phyloP scores from a whole-genome alignment of 805 yeast species.

The Dipodascopsis uninucleata region DNA sequence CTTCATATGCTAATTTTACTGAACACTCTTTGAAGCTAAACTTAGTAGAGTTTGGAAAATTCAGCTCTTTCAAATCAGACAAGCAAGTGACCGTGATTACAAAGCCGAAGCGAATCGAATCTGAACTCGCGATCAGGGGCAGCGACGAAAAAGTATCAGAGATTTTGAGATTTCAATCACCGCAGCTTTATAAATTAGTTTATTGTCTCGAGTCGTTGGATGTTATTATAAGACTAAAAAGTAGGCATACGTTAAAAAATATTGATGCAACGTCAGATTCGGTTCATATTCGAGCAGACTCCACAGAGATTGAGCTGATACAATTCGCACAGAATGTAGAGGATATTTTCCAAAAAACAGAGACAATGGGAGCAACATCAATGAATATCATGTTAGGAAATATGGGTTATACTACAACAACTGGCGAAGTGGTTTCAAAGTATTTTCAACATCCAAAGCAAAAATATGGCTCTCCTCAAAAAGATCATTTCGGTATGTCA shows the following conservation, averaged over 20 bases:
- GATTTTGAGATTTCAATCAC: constrained; percentile 4
- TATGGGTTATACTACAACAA: background rate
- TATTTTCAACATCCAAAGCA: too few relatives aligned
- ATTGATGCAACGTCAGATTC: constrained; percentile 12
- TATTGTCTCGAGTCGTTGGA: constrained; percentile 13
- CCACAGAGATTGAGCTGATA: constrained; percentile 1
- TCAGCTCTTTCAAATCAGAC: background rate
- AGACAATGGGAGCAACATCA: too few relatives aligned
- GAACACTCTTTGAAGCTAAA: background rate
- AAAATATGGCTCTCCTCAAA: too few relatives aligned
- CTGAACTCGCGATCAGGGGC: constrained; percentile 6
- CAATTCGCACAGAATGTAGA: background rate
- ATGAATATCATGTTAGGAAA: background rate
- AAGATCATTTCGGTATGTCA: too few relatives aligned
- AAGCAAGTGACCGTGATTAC: constrained; percentile 7
- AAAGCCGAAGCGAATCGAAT: constrained; percentile 12
- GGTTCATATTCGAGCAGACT: constrained; percentile 5
- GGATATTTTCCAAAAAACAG: constrained; percentile 1
- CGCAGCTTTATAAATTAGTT: constrained; percentile 1
- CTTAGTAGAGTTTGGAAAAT: constrained; percentile 12
- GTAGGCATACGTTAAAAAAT: constrained; percentile 10
- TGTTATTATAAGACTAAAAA: constrained; percentile 11
- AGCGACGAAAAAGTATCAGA: background rate
- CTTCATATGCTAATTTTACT: constrained; percentile 1
- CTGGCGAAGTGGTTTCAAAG: too few relatives aligned